Percentiles rank a stretch among this genome's conserved stretches.
phyloP scores from a whole-genome alignment of 1,284 basidiomycete species.

The Trichosporon sp. region DNA sequence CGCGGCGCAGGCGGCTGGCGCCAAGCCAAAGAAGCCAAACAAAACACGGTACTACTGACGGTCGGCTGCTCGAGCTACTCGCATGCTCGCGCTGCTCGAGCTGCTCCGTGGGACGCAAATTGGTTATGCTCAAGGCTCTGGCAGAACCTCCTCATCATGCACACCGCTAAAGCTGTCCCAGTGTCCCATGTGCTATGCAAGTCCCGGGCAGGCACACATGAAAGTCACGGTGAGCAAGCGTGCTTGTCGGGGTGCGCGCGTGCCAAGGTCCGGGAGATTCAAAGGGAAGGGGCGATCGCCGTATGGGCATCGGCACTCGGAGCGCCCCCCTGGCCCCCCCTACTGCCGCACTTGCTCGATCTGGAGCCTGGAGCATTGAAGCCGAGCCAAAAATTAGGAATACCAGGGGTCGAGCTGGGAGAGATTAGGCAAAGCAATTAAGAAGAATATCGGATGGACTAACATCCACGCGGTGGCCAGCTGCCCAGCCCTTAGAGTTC shows the following conservation, averaged over 20 bases:
- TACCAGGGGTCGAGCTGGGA: no score
- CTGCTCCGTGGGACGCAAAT: not conserved
- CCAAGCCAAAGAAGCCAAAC: constrained; percentile 2
- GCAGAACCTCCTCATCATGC: not conserved
- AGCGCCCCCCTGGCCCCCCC: not conserved
- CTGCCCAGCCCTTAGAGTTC: not conserved
- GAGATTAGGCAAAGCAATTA: not conserved
- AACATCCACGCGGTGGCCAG: not conserved
- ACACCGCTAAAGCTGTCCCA: not conserved
- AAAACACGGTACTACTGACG: not conserved
- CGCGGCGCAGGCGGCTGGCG: no score
- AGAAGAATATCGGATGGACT: not conserved
- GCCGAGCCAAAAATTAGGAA: no score
- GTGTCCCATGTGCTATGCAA: not conserved
- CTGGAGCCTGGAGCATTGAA: no score
- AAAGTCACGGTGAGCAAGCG: not conserved
- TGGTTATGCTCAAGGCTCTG: not conserved
- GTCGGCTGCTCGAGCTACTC: not conserved
- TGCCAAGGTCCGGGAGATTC: not conserved
- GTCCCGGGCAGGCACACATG: not conserved
- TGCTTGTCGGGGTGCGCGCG: not conserved
- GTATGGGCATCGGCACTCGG: not conserved
- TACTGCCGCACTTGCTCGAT: not conserved
- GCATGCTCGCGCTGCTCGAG: no score
- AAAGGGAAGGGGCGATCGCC: not conserved